These are phyloP conservation scores for Peribolospora kevripleyi DNA, from an alignment of 768 basidiomycete genomes.

Conservation along the genomic window DNA sequence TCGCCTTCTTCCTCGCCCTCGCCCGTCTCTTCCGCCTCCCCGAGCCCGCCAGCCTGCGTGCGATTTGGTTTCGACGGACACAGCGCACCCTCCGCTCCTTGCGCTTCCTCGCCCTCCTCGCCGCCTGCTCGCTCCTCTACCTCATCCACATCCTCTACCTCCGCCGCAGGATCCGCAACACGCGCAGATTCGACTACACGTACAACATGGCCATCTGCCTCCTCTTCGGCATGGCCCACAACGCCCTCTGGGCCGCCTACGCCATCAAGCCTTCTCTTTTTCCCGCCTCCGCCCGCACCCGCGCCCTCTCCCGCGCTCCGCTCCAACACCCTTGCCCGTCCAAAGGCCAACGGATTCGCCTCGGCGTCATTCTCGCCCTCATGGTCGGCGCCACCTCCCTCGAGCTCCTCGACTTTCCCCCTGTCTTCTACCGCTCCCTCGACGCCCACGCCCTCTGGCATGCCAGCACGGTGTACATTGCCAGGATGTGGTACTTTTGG, in stretches of 20 bases:
- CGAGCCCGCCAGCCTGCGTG: not conserved
- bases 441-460: constrained; percentile 95
- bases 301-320: constrained; percentile 24
- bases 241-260: constrained; percentile 57
- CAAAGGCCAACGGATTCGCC: constrained; percentile 12
- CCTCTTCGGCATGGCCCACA: constrained; percentile 48
- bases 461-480: constrained; percentile 51
- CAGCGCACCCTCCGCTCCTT: not conserved
- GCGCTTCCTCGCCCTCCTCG: constrained; percentile 14
- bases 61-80: not conserved
- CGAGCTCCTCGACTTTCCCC: constrained; percentile 80
- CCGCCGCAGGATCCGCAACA: constrained; percentile 28
- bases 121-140: constrained; percentile 26
- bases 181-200: constrained; percentile 52
- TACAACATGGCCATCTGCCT: constrained; percentile 83
- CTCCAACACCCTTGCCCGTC: constrained; percentile 26
- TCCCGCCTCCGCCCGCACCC: constrained; percentile 29
- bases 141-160: constrained; percentile 57
- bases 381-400: constrained; percentile 52
- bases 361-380: constrained; percentile 29
- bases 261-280: constrained; percentile 30
- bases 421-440: constrained; percentile 27
- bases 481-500: constrained; percentile 65
- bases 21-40: constrained; percentile 29
- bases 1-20: constrained; percentile 50